Evolutionary conservation across 208 protist genomes (phyloP).

Genomic region (Trypanosoma scelopori): DNA sequence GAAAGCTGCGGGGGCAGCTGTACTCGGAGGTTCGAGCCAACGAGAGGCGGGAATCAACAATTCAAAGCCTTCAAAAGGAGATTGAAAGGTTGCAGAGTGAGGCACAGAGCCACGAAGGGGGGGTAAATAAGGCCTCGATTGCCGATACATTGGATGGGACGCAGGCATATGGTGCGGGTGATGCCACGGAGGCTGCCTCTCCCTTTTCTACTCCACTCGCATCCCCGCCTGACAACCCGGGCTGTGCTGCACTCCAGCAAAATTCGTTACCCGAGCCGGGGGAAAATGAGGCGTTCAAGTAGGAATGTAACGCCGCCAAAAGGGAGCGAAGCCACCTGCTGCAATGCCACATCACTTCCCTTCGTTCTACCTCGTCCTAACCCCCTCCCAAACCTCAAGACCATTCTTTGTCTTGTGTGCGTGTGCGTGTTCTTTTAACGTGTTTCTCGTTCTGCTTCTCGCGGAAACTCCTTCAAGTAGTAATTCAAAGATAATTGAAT

Average conservation of each 20-base stretch:
- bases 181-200: background rate
- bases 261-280: constrained; percentile 1
- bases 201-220: background rate
- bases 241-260: background rate
- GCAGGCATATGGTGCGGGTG: background rate
- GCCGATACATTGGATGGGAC: background rate
- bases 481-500: too few relatives aligned
- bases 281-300: background rate
- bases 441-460: too few relatives aligned
- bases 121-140: background rate
- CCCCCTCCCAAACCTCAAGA: too few relatives aligned
- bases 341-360: background rate
- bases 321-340: background rate
- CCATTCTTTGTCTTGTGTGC: too few relatives aligned
- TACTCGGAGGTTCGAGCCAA: constrained; percentile 49
- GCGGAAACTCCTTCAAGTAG: too few relatives aligned
- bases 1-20: constrained; percentile 60
- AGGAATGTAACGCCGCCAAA: background rate
- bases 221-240: background rate
- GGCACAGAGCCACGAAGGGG: background rate
- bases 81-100: constrained; percentile 29
- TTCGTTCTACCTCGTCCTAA: background rate
- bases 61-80: constrained; percentile 48
- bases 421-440: too few relatives aligned
- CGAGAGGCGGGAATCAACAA: constrained; percentile 51